Evolutionary conservation across 495 filamentous ascomycete genomes (phyloP).

Genomic region (Daldinia caldariorum): DNA sequence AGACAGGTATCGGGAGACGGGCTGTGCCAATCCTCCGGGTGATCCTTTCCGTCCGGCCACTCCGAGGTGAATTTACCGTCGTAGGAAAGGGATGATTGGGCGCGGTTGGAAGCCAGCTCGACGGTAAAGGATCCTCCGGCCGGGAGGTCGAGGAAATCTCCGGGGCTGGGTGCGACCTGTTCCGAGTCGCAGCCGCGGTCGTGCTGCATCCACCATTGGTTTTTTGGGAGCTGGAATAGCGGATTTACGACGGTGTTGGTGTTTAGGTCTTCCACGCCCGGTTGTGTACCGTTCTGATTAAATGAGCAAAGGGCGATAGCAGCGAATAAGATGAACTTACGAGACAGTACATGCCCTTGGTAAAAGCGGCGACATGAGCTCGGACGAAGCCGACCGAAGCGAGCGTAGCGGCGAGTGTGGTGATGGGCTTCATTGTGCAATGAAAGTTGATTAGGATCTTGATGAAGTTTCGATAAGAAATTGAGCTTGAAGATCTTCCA

Average conservation of each 20-base stretch:
- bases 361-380: slow-evolving; percentile 58
- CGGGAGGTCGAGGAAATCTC: slow-evolving; percentile 60
- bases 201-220: slow-evolving; percentile 64
- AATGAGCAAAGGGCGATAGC: not conserved
- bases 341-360: slow-evolving; percentile 62
- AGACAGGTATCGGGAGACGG: slow-evolving; percentile 49
- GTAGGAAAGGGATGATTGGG: slow-evolving; percentile 60
- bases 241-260: slow-evolving; percentile 57
- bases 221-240: slow-evolving; percentile 54
- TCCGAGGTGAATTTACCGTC: slow-evolving; percentile 51
- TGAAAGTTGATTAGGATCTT: not conserved
- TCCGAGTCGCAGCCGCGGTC: slow-evolving; percentile 57
- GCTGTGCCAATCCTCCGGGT: slow-evolving; percentile 59
- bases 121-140: slow-evolving; percentile 63
- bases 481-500: not conserved
- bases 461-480: no score
- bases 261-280: slow-evolving; percentile 51
- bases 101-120: slow-evolving; percentile 64
- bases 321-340: not conserved
- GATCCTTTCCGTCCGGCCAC: slow-evolving; percentile 60
- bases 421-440: slow-evolving; percentile 15
- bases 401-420: slow-evolving; percentile 34
- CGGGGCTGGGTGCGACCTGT: slow-evolving; percentile 51
- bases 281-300: slow-evolving; percentile 44
- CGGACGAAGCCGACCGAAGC: slow-evolving; percentile 33